Evolutionary conservation across 306 rosid species (phyloP).

Genomic region (Vigna hirtella): DNA sequence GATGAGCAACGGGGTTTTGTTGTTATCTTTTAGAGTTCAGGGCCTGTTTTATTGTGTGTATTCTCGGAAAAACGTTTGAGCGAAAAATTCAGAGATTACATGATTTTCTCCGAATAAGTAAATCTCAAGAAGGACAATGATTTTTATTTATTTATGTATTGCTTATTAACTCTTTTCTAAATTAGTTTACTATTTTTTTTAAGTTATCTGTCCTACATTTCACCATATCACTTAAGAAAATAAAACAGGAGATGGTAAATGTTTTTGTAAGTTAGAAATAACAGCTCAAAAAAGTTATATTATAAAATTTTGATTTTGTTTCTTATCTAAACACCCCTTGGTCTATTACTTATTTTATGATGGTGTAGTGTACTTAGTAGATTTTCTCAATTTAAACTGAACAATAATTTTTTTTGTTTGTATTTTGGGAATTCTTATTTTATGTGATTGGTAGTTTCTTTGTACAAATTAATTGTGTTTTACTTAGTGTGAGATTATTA

Average conservation of each 20-base stretch:
- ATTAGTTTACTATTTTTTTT: neutral
- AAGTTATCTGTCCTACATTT: neutral
- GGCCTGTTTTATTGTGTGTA: neutral
- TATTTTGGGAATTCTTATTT: conserved; percentile 25
- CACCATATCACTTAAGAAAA: neutral
- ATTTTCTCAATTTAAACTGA: neutral
- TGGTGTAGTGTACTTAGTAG: neutral
- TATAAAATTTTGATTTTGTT: neutral
- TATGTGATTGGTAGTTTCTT: conserved; percentile 1
- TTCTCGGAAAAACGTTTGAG: neutral
- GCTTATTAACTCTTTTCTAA: neutral
- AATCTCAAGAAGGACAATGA: neutral
- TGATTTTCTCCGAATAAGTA: neutral
- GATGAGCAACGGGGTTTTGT: neutral
- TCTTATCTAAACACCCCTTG: neutral
- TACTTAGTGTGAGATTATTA: neutral
- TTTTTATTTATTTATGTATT: neutral
- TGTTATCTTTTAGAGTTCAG: neutral
- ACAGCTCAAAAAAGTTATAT: neutral
- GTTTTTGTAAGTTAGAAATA: neutral
- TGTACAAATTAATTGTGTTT: neutral
- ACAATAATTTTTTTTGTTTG: neutral
- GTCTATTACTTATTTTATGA: neutral
- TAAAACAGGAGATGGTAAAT: neutral
- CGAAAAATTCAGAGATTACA: neutral